Evolutionary conservation across 257 asterid species (phyloP), one percentile per base, ranked within the genome.

Genomic region (Cinchona pubescens): DNA sequence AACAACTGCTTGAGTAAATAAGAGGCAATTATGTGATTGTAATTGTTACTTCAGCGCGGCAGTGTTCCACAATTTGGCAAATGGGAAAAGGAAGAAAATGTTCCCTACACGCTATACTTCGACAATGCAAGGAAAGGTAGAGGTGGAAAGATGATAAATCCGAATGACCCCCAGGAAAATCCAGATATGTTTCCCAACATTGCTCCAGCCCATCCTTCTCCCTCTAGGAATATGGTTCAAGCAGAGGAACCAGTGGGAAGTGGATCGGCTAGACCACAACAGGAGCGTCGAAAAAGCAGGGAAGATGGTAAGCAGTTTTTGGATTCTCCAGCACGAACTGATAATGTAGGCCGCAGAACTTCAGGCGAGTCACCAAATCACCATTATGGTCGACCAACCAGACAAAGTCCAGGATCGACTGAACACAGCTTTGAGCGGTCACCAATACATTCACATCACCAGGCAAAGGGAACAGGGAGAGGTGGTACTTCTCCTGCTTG

Each of bases 21-120:
- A 6, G 3, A 40, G 45, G 29, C 35, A 59, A 59, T 3, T 8
- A 11, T 13, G 72, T 67, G 38, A 18, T 30, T 56, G 56, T 48
- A 43, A 58, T 72, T 74, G 45, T 51, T n/a, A 25, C 64, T 72
- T 75, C 93, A 93, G 90, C 86, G 91, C 34, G 42, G 92, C 38
- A 86, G 32, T 74, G 96, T 92, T 71, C 96, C 97, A 2, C 74
- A 87, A 80, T 92, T 90, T 53, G 98, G 98, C 53, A 84, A 89
- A 80, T 93, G 98, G 98, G 94, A 89, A n/a, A 77, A 66, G 16
- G 92, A 86, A 7, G 85, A 85, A 55, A 71, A 81, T 69, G 96
- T 91, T 29, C 98, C 97, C 12, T 89, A 90, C 88, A 89, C 96
- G 0, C 83, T 85, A 10, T 89, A 79, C 80, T 93, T 93, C 40